These are phyloP conservation scores for Colletotrichum sojae DNA, from an alignment of 2,329 filamentous ascomycete species.

Conservation along the genomic window DNA sequence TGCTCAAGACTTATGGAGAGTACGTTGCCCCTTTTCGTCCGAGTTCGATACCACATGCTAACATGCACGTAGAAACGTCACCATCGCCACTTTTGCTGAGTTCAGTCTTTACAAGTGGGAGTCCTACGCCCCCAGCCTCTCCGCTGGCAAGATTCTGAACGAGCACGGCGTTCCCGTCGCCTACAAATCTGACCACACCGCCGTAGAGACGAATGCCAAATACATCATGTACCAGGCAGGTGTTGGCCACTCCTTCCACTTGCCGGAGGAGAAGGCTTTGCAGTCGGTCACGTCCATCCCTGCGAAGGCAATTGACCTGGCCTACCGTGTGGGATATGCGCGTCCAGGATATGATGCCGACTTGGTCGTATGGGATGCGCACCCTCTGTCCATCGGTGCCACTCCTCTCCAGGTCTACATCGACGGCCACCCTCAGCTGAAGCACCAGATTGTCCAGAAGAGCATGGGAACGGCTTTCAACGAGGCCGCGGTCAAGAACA, in stretches of 20 bases:
- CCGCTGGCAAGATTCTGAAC: slow-evolving; percentile 55
- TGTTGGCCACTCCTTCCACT: slow-evolving; percentile 57
- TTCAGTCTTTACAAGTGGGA: slow-evolving; percentile 59
- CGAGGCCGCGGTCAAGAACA: slow-evolving; percentile 2
- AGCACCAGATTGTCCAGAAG: slow-evolving; percentile 49
- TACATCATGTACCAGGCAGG: slow-evolving; percentile 59
- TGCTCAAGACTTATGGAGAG: slow-evolving; percentile 55
- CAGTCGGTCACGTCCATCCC: slow-evolving; percentile 62
- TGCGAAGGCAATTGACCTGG: slow-evolving; percentile 58
- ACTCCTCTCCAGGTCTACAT: slow-evolving; percentile 63
- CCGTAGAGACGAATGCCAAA: slow-evolving; percentile 54
- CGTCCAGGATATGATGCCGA: slow-evolving; percentile 64
- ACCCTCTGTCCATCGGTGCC: slow-evolving; percentile 61
- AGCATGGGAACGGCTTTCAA: slow-evolving; percentile 43
- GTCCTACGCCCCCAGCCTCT: slow-evolving; percentile 56
- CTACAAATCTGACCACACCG: slow-evolving; percentile 59
- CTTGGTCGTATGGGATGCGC: slow-evolving; percentile 63
- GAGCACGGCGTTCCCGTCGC: slow-evolving; percentile 57
- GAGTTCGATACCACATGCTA: neutral
- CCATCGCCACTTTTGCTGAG: slow-evolving; percentile 59
- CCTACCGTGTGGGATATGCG: slow-evolving; percentile 59
- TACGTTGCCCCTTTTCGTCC: slow-evolving; percentile 37
- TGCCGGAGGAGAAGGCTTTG: slow-evolving; percentile 57
- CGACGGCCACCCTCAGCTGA: slow-evolving; percentile 57
- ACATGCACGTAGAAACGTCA: slow-evolving; percentile 51